Base-by-base conservation (phyloP, 164 flowering plant species). In the Nelumbo lutea region DNA sequence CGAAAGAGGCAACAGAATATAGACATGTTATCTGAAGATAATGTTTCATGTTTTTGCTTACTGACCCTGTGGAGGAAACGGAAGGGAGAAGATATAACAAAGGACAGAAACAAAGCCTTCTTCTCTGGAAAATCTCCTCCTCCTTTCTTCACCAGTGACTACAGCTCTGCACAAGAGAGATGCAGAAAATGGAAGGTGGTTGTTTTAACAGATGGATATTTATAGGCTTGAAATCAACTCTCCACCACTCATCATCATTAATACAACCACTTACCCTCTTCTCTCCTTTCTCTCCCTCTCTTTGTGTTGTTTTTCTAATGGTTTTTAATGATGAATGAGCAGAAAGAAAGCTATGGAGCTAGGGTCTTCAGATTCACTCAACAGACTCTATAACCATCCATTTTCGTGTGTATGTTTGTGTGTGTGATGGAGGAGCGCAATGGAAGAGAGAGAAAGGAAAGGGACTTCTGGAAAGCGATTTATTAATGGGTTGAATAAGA, bases 141-240 rank as follows among this genome's bases (percentile, higher is more conserved):
- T 53, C 27, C 53, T 39, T 27, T 3, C 38, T 7, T 38, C 62
- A 51, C 64, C 50, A 64, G 15, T 53, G 38, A 15, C 62, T 62
- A 55, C 62, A 50, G 70, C 50, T 66, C 67, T 64, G 69, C 48
- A 64, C 42, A 64, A 67, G 42, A 70, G 81, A 68, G 75, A 71
- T 69, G 82, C 79, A 80, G 79, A 77, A 78, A 73, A 69, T 39
- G 74, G 76, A 66, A 73, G 59, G n/a, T 68, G 8, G 70, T 42
- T 43, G 71, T 40, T 70, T n/a, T 15, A 50, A 64, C 67, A 56
- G 62, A 61, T 40, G 61, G 66, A 52, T 63, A 42, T 73, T 59
- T 70, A 69, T 70, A 67, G 75, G 59, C 48, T 62, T 45, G 65
- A 68, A 74, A 77, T 75, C 52, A 78, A 83, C 82, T 27, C 27